Percentiles rank a stretch among this genome's conserved stretches.
phyloP scores from a whole-genome alignment of 768 basidiomycete species.

The Daedalea quercina region DNA sequence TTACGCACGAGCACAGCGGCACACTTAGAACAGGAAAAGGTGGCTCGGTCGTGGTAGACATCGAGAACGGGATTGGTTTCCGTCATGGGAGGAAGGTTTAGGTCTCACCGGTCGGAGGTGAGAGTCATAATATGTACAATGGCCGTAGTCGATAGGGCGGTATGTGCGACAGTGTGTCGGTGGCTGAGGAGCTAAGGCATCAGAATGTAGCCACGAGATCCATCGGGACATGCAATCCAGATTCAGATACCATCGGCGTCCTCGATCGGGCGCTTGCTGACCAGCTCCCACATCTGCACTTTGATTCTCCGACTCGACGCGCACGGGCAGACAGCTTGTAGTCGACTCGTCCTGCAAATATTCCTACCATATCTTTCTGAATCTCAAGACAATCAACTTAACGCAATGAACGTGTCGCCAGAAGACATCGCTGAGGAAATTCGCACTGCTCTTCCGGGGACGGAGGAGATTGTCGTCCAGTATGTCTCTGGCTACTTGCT shows the following conservation, averaged over 20 bases:
- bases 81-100: not conserved
- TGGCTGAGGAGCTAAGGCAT: no score
- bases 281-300: no score
- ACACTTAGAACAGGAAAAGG: slow-evolving; percentile 62
- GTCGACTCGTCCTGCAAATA: not conserved
- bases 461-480: slow-evolving; percentile 81
- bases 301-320: no score
- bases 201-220: no score
- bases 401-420: slow-evolving; percentile 7
- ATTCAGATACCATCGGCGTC: no score
- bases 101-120: no score
- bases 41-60: slow-evolving; percentile 59
- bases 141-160: no score
- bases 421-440: slow-evolving; percentile 76
- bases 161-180: no score
- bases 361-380: not conserved
- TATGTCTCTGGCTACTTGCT: slow-evolving; percentile 86
- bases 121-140: no score
- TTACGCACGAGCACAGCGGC: slow-evolving; percentile 59
- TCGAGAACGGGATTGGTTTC: not conserved
- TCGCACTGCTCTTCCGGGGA: slow-evolving; percentile 58
- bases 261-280: no score
- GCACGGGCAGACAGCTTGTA: no score
- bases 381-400: not conserved
- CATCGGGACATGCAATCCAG: no score